Evolutionary conservation across 495 filamentous ascomycete species (phyloP).

Genomic region (Penicillium simplicissimum): DNA sequence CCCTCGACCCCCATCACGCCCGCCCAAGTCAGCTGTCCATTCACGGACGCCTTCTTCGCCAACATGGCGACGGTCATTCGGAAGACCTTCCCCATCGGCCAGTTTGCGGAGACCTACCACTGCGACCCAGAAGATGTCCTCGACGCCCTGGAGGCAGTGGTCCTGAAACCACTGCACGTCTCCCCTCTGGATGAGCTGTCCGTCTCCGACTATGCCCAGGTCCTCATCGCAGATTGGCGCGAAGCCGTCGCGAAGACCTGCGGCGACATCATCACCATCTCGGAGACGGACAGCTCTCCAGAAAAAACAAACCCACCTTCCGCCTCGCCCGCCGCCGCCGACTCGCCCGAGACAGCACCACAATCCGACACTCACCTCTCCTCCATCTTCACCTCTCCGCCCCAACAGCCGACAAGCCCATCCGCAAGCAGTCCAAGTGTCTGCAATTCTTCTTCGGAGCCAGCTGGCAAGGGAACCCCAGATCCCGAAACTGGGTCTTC

Average conservation of each 20-base stretch:
- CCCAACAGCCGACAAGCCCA: neutral
- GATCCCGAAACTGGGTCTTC: neutral
- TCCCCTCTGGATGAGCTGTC: constrained; percentile 4
- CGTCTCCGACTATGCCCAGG: constrained; percentile 15
- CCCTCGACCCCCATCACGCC: neutral
- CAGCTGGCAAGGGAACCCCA: neutral
- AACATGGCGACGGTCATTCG: constrained; percentile 19
- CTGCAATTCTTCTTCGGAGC: neutral
- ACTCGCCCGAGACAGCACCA: neutral
- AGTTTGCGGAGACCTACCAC: constrained; percentile 20
- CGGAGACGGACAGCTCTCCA: neutral
- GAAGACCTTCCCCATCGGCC: constrained; percentile 20
- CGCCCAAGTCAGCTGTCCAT: neutral
- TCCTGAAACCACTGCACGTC: constrained; percentile 16
- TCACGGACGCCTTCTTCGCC: constrained; percentile 23
- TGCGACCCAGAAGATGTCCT: constrained; percentile 18
- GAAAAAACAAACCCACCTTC: neutral
- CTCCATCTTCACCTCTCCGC: neutral
- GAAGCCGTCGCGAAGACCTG: neutral
- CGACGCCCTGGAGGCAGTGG: constrained; percentile 19
- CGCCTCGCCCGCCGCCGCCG: neutral
- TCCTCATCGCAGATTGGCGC: constrained; percentile 20
- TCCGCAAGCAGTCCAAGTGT: neutral
- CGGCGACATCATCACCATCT: neutral
- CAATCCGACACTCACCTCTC: neutral